Base-by-base conservation (phyloP, 2,329 filamentous ascomycete genomes). In the Cordyceps tenuipes region DNA sequence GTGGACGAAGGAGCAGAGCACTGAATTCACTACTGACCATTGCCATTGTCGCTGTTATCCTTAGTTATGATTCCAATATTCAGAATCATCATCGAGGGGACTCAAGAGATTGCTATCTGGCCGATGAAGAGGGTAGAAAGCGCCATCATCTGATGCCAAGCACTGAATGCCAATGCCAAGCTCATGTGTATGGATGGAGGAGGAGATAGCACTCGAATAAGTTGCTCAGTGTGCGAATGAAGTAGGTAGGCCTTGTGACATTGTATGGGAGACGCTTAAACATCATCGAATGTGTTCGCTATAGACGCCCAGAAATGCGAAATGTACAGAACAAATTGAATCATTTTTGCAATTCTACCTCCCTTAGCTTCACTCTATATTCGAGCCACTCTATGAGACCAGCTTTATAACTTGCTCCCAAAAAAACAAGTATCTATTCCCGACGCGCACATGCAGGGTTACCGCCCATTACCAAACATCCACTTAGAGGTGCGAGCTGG, bases 231-330 rank as follows among this genome's bases (percentile, higher is more conserved):
- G n/a, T 62, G 26, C 23, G 34, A 1, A 36, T 19, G 15, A 68
- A 69, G 43, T 23, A 23, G 23, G 23, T 23, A 23, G 23, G 23
- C 23, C 23, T 23, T 23, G 23, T 23, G 3, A 4, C 23, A 23
- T 53, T 72, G 50, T 69, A 66, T 7, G 64, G 69, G 49, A 65
- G 63, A 26, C 70, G 71, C 53, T 57, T 72, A 15, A 71, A 36
- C 43, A 63, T 39, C 62, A 63, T 10, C 47, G 36, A n/a, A 43
- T 51, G 3, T 61, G 53, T 31, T 50, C 23, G 10, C 56, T 46
- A 62, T 21, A 47, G 17, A 61, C 57, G 61, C 2, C 56, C 46
- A 62, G n/a, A 47, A 17, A 60, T 56, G 61, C 2, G 60, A 29
- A 21, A 46, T 34, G 3, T 50, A 43, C 48, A 53, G 13, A 17